phyloP scores from a whole-genome alignment of 495 filamentous ascomycete genomes.

The Hypomontagnella monticulosa region DNA sequence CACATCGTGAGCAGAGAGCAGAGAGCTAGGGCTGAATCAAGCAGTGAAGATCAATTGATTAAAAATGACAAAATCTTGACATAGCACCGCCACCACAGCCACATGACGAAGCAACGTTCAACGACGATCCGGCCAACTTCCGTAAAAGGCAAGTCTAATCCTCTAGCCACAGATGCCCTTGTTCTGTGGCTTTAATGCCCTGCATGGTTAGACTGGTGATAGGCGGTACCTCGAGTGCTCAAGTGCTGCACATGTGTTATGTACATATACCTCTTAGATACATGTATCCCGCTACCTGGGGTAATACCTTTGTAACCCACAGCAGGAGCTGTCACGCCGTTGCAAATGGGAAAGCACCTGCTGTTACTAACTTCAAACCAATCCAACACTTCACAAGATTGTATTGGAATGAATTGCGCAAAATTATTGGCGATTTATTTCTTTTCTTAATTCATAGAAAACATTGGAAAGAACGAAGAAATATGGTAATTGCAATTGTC shows the following conservation, averaged over 20 bases:
- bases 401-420: not conserved
- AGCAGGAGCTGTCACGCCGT: not conserved
- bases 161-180: slow-evolving; percentile 7
- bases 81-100: slow-evolving; percentile 3
- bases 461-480: no score
- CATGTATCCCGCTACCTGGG: no score
- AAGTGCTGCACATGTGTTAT: not conserved
- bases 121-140: slow-evolving; percentile 2
- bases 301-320: no score
- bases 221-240: not conserved
- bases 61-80: not conserved
- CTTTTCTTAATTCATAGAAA: no score
- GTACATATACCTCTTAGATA: not conserved
- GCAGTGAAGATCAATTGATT: not conserved
- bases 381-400: slow-evolving; percentile 3
- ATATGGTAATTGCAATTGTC: not conserved
- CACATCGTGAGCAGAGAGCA: slow-evolving; percentile 25
- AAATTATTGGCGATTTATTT: slow-evolving; percentile 9
- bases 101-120: not conserved
- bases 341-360: no score
- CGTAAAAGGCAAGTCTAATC: not conserved
- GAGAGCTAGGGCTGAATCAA: slow-evolving; percentile 41
- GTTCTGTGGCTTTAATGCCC: no score
- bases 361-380: not conserved
- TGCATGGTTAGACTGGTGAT: no score